Evolutionary conservation across 257 asterid genomes (phyloP), one percentile per base, ranked within the genome.

Genomic region (Jacaranda mimosifolia): DNA sequence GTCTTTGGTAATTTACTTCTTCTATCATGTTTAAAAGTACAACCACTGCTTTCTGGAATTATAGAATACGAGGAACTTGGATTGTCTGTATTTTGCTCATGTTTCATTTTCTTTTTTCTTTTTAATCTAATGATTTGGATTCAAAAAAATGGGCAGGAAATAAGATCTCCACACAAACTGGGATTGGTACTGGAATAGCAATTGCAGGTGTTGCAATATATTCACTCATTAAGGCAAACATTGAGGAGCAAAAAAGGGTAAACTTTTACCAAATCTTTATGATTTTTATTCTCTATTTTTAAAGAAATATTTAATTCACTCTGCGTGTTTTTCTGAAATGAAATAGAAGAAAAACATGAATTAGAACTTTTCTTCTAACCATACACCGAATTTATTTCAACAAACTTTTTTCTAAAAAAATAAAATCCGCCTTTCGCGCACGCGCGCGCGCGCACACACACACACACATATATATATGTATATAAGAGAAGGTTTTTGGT

Each of bases 191-290:
- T 32, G 90, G 85, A 67, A 81, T 88, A 81, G 92, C 92, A 21
- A 88, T 88, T 72, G 92, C 89, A 51, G 92, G 92, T 0, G 93
- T 88, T 64, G 88, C 93, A 56, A 83, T 86, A 77, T 88, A 86
- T 76, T 88, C 93, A 18, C 83, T 88, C 49, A 85, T 86, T 65
- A 86, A 88, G 84, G 93, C 93, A 49, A 88, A 86, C 85, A 83
- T 86, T 51, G 91, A 86, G 80, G 91, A 86, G 74, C 56, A 83
- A 48, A 88, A 86, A 77, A 49, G 77, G 84, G 92, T 86, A 81
- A 77, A 43, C 6, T 74, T 52, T 45, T 53, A 9, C n/a, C 9
- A 26, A 6, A 11, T 56, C 32, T 26, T 26, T 26, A 26, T 26
- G 32, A 26, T 26, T 26, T 26, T 26, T 26, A 26, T 26, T 26